phyloP scores from a whole-genome alignment of 2,329 filamentous ascomycete genomes.

The Xylariaceae sp. region DNA sequence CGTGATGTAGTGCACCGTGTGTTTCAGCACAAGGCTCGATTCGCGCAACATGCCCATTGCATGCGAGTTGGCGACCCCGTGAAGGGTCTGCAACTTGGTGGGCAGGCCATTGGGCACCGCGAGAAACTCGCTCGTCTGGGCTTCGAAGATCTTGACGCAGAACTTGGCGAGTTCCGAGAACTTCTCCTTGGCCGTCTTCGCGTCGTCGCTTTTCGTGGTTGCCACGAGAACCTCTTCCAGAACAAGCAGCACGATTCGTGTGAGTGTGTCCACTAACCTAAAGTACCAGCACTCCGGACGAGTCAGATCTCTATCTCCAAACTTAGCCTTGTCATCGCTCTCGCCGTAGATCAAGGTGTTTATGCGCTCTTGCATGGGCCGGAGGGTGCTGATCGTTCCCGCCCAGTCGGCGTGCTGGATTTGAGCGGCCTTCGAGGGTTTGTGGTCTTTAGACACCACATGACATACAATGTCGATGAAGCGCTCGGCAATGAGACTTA shows the following conservation, averaged over 20 bases:
- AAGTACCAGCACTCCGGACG: constrained; percentile 22
- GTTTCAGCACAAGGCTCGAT: constrained; percentile 31
- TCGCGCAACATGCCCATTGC: constrained; percentile 36
- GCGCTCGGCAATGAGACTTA: constrained; percentile 45
- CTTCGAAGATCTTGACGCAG: constrained; percentile 6
- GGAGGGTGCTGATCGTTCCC: constrained; percentile 38
- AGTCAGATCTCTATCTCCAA: constrained; percentile 12
- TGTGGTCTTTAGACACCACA: constrained; percentile 47
- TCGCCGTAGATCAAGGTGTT: constrained; percentile 7
- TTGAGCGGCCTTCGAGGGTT: constrained; percentile 38
- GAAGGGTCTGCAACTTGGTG: constrained; percentile 23
- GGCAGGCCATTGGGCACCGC: constrained; percentile 13
- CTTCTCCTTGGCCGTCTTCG: constrained; percentile 8
- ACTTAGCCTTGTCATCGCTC: not conserved
- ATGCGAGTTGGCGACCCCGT: constrained; percentile 33
- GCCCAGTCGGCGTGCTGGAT: constrained; percentile 39
- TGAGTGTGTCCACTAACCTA: constrained; percentile 19
- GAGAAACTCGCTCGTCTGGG: constrained; percentile 22
- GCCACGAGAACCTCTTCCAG: constrained; percentile 12
- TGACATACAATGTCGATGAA: constrained; percentile 47
- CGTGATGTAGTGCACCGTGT: constrained; percentile 31
- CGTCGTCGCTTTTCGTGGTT: not conserved
- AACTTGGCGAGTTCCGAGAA: not conserved
- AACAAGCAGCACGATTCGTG: constrained; percentile 17
- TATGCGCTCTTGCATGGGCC: constrained; percentile 16